Percentiles rank a stretch among this genome's conserved stretches.
phyloP scores from a whole-genome alignment of 805 yeast species.

The Hanseniaspora meyeri region DNA sequence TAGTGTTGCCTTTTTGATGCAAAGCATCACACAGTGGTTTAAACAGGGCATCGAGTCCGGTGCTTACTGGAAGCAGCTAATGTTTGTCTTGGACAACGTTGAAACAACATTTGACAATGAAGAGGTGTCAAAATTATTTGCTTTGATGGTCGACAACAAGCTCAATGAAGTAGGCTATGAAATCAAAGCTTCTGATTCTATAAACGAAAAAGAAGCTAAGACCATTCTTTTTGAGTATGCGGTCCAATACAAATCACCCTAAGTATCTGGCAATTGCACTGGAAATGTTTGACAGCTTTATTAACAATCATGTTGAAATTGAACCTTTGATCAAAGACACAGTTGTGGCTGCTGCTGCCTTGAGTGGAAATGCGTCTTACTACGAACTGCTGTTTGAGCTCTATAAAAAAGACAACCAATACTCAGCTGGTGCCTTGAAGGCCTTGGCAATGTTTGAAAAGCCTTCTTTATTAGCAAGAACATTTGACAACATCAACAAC shows the following conservation, averaged over 20 bases:
- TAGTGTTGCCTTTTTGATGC: slow-evolving; percentile 46
- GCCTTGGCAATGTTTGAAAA: slow-evolving; percentile 53
- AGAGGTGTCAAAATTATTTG: slow-evolving; percentile 41
- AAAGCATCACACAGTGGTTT: slow-evolving; percentile 48
- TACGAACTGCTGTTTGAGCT: slow-evolving; percentile 51
- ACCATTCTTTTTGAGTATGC: slow-evolving; percentile 51
- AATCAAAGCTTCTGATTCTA: slow-evolving; percentile 42
- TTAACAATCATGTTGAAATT: slow-evolving; percentile 47
- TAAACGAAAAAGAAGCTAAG: slow-evolving; percentile 45
- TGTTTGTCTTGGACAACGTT: slow-evolving; percentile 36
- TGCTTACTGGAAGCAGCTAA: slow-evolving; percentile 56
- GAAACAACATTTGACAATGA: slow-evolving; percentile 48
- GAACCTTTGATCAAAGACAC: slow-evolving; percentile 61
- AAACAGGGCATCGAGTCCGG: slow-evolving; percentile 36
- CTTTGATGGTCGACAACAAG: slow-evolving; percentile 44
- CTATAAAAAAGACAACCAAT: slow-evolving; percentile 41
- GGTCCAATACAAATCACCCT: slow-evolving; percentile 37
- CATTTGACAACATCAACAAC: too few relatives aligned
- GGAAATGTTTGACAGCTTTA: slow-evolving; percentile 40
- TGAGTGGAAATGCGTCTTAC: slow-evolving; percentile 45
- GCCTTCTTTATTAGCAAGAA: slow-evolving; percentile 43
- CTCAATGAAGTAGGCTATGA: slow-evolving; percentile 51
- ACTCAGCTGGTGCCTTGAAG: slow-evolving; percentile 52
- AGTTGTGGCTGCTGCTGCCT: slow-evolving; percentile 55
- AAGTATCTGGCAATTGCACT: slow-evolving; percentile 36